Percentiles rank a stretch among this genome's conserved stretches.
These are phyloP conservation scores for Candida argentea DNA, from an alignment of 805 yeast species.

Conservation along the genomic window DNA sequence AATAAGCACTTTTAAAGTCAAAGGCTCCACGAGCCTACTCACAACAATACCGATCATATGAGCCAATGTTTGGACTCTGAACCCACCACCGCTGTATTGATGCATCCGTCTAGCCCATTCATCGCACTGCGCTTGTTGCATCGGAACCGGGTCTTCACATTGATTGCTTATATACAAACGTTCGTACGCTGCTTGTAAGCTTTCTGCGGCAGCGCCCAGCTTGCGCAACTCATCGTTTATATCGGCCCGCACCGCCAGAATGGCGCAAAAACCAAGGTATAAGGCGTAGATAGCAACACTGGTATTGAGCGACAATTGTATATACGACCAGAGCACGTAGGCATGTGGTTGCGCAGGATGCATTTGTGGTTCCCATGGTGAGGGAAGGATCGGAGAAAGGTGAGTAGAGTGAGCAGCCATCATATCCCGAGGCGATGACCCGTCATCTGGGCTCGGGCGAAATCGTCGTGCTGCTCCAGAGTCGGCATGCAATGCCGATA, in stretches of 20 bases:
- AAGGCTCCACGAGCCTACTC: slow-evolving; percentile 57
- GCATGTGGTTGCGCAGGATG: slow-evolving; percentile 43
- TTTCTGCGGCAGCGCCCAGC: slow-evolving; percentile 32
- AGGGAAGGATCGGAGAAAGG: slow-evolving; percentile 29
- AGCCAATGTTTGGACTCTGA: slow-evolving; percentile 46
- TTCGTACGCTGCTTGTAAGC: no score
- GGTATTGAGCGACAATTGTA: slow-evolving; percentile 46
- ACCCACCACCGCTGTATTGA: slow-evolving; percentile 43
- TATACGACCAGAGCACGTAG: slow-evolving; percentile 49
- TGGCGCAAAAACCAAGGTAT: slow-evolving; percentile 32
- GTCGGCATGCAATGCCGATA: not conserved
- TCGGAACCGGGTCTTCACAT: no score
- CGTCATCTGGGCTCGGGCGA: no score
- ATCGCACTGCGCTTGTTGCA: no score
- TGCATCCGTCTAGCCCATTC: slow-evolving; percentile 64
- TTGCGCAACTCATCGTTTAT: slow-evolving; percentile 40
- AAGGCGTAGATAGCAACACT: slow-evolving; percentile 35
- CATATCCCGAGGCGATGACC: no score
- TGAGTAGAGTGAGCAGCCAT: no score
- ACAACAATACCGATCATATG: slow-evolving; percentile 52
- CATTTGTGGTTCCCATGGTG: slow-evolving; percentile 48
- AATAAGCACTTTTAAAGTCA: slow-evolving; percentile 48
- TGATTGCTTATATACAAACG: no score
- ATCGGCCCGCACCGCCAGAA: slow-evolving; percentile 45
- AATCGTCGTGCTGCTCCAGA: no score